A percentile compares a stretch with the other conserved stretches of the same genome.
These are phyloP conservation scores for Aspergillus sp. DNA, from an alignment of 2,329 filamentous ascomycete species.

Conservation along the genomic window DNA sequence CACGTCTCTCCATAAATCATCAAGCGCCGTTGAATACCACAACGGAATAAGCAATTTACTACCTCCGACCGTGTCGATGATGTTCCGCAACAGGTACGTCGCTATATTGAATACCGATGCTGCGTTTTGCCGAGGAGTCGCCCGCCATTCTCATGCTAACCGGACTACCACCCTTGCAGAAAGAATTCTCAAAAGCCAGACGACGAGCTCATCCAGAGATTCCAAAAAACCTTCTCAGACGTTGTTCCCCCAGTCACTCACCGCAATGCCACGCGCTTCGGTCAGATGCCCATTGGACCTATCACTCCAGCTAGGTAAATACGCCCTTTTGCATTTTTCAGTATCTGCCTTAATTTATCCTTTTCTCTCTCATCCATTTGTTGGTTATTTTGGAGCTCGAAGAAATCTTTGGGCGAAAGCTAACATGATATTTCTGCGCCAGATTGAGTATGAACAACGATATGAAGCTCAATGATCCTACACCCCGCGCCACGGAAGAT, in stretches of 20 bases:
- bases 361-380: background rate
- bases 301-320: slow-evolving; percentile 30
- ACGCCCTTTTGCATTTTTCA: background rate
- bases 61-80: slow-evolving; percentile 23
- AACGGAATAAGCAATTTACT: background rate
- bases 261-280: slow-evolving; percentile 29
- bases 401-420: slow-evolving; percentile 3
- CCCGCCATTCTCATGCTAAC: slow-evolving; percentile 16
- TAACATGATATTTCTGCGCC: slow-evolving; percentile 17
- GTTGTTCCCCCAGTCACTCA: slow-evolving; percentile 54
- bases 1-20: background rate
- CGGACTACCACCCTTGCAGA: slow-evolving; percentile 45
- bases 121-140: background rate
- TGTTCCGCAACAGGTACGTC: slow-evolving; percentile 54
- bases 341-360: too few species aligned
- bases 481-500: slow-evolving; percentile 76
- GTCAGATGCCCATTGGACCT: slow-evolving; percentile 24
- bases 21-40: background rate
- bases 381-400: background rate
- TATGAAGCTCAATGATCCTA: slow-evolving; percentile 77
- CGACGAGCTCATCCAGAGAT: slow-evolving; percentile 79
- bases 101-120: slow-evolving; percentile 2
- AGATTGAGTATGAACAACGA: slow-evolving; percentile 51
- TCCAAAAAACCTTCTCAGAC: slow-evolving; percentile 80
- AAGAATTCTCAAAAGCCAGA: slow-evolving; percentile 82